Conservation (phyloP, 805 yeast genomes). For the Cyberlindnera nakhonratchasimensis region DNA sequence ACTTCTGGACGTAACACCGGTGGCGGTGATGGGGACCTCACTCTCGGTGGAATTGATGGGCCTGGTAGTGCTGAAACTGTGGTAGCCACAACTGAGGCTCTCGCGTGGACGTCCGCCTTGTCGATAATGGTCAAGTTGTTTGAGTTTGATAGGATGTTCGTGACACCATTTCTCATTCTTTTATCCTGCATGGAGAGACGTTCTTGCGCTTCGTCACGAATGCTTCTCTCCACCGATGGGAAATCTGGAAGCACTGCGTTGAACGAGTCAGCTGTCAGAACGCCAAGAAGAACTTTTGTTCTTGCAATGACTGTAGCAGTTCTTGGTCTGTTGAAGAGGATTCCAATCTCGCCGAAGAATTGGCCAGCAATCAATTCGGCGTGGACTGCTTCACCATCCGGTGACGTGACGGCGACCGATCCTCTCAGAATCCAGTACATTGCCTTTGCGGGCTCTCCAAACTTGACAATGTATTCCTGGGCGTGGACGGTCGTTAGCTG, state of each 20-base stretch:
- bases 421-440: conserved; percentile 83
- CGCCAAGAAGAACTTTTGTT: conserved; percentile 63
- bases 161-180: conserved; percentile 43
- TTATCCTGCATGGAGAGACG: conserved; percentile 69
- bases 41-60: conserved; percentile 36
- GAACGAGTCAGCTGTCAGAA: conserved; percentile 61
- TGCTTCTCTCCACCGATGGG: conserved; percentile 63
- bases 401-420: conserved; percentile 68
- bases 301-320: conserved; percentile 77
- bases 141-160: conserved; percentile 26
- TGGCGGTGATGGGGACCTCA: conserved; percentile 12
- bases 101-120: conserved; percentile 10
- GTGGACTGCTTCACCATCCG: conserved; percentile 72
- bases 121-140: conserved; percentile 1
- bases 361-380: conserved; percentile 69
- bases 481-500: conserved; percentile 60
- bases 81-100: conserved; percentile 29
- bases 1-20: conserved; percentile 3
- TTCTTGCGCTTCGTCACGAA: conserved; percentile 78
- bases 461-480: conserved; percentile 64
- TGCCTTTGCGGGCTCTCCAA: conserved; percentile 69
- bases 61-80: conserved; percentile 37
- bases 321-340: conserved; percentile 68
- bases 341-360: conserved; percentile 79
- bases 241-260: conserved; percentile 56